phyloP scores from a whole-genome alignment of 192 early-diverging fungal genomes.

The Powellomyces hirtus region DNA sequence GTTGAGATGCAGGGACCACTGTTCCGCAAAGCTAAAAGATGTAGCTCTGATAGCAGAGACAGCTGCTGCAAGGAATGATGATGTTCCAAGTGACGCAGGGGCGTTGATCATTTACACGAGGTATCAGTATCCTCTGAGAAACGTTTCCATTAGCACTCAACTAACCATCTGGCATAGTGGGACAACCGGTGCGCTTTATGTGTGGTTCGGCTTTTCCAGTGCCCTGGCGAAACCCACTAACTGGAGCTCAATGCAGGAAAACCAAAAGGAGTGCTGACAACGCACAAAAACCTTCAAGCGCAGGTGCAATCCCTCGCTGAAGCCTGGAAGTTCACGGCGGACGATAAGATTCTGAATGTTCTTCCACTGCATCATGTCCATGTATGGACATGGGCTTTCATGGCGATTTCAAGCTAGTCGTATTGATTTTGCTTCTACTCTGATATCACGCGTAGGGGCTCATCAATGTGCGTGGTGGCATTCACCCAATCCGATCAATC shows the following conservation, averaged over 20 bases:
- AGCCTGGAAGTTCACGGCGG: constrained; percentile 68
- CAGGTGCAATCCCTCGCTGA: constrained; percentile 64
- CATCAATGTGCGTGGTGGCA: background rate
- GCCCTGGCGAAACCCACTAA: background rate
- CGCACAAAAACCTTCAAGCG: constrained; percentile 61
- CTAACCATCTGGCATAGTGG: background rate
- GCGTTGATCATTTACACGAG: too few species aligned
- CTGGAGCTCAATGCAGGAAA: constrained; percentile 38
- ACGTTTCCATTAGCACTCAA: too few species aligned
- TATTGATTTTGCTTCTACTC: background rate
- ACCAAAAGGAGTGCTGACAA: constrained; percentile 86
- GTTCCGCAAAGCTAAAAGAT: too few species aligned
- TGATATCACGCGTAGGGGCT: background rate
- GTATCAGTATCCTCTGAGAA: too few species aligned
- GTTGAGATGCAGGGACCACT: too few species aligned
- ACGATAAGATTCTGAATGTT: constrained; percentile 73
- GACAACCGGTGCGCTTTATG: background rate
- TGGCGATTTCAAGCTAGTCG: background rate
- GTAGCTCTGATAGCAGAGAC: too few species aligned
- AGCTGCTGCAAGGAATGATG: too few species aligned
- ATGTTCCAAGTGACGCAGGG: too few species aligned
- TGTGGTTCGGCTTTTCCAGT: too few species aligned
- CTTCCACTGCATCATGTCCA: constrained; percentile 87
- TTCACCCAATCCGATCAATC: background rate
- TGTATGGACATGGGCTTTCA: constrained; percentile 14